Conservation (phyloP, 805 yeast species). For the Barnettozyma vustinii region DNA sequence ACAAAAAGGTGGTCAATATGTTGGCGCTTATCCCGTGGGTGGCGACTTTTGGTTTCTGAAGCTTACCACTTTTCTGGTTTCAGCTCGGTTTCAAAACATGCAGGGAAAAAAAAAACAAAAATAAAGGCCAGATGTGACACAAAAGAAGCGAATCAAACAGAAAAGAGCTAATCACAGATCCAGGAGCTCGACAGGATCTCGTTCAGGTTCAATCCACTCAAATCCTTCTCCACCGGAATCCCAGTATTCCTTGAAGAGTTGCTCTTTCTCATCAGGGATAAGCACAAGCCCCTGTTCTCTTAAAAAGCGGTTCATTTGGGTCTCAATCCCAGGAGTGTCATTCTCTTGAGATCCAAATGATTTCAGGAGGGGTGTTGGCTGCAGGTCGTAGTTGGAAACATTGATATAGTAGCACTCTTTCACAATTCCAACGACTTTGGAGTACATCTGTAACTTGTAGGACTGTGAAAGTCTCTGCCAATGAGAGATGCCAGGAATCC, state of each 20-base stretch:
- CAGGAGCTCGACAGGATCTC: conserved; percentile 9
- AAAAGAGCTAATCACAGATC: background rate
- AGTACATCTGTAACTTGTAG: conserved; percentile 2
- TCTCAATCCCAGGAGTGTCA: background rate
- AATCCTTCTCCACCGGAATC: conserved; percentile 6
- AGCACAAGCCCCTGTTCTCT: conserved; percentile 3
- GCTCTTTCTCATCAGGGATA: conserved; percentile 2
- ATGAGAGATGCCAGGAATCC: conserved; percentile 3
- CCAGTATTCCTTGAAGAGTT: conserved; percentile 10
- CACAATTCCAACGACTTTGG: conserved; percentile 2
- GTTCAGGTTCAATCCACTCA: conserved; percentile 14
- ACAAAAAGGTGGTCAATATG: background rate
- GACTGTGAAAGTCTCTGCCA: conserved; percentile 2
- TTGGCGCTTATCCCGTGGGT: conserved; percentile 1
- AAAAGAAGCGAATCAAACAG: background rate
- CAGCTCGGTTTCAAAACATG: background rate
- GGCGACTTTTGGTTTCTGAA: background rate
- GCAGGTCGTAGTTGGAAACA: conserved; percentile 7
- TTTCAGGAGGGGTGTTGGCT: conserved; percentile 1
- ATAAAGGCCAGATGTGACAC: background rate
- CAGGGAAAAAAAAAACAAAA: background rate
- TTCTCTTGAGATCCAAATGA: background rate
- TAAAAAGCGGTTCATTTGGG: background rate
- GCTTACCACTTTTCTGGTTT: background rate
- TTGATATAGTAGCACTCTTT: conserved; percentile 7